Evolutionary conservation across 495 filamentous ascomycete genomes (phyloP), one percentile per base, ranked within the genome.

Genomic region (Penicillium salamii): DNA sequence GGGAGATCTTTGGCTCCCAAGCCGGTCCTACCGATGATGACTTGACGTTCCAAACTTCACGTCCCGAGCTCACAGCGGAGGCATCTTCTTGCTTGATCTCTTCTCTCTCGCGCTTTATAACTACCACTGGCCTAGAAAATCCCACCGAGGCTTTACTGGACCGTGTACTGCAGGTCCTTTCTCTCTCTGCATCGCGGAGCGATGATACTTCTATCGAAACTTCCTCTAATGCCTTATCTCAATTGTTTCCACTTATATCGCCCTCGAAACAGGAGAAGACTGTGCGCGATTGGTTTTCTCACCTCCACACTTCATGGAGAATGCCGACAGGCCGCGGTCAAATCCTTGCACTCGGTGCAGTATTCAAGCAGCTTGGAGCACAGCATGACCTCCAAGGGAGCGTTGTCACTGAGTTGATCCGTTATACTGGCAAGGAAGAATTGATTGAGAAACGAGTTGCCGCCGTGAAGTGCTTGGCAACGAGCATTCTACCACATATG

Each of bases 21-120:
- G 41, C 46, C 40, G 63, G 67, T 12, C 71, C 76, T 35, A 66
- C 59, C 2, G 68, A 70, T 42, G 62, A 73, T 9, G 74, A 78
- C 41, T 48, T 78, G 37, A 76, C 70, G 5, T 65, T 70, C 28
- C 71, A 70, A 39, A 62, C 75, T 46, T 78, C 82, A n/a, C 79
- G 81, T 4, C 86, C 87, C 0, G 86, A 90, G 50, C 66, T 90
- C 12, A 79, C 85, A 4, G 80, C 84, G 12, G 88, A 90, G 58
- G 81, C 82, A 8, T 72, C 75, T 11, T 78, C 83, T 40, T 69
- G 69, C 34, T 70, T 90, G 8, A 72, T 88, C 34, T 61, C 63
- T 1, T 72, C 67, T 15, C 67, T 70, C 37, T 65, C 62, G 49
- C 58, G 35, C 18, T 58, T 60, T 23, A 43, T 49, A 15, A 38